Percentiles rank a stretch among this genome's conserved stretches.
phyloP scores from a whole-genome alignment of 2,329 filamentous ascomycete species.

The Whalleya microplaca region DNA sequence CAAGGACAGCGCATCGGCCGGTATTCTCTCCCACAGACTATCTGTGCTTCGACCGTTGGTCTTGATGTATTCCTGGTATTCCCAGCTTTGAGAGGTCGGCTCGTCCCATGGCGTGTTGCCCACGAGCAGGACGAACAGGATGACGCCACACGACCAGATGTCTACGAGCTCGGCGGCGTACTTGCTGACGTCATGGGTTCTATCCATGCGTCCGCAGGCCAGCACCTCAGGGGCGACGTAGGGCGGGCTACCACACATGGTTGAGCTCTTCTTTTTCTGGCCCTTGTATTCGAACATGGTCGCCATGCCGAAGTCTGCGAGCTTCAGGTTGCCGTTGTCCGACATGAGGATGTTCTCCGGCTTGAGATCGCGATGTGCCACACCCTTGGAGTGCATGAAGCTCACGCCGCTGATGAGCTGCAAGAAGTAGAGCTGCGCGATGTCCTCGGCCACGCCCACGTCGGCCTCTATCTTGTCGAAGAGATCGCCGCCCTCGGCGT shows the following conservation, averaged over 20 bases:
- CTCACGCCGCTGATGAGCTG: conserved; percentile 89
- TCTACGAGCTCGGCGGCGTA: conserved; percentile 84
- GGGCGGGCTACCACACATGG: conserved; percentile 92
- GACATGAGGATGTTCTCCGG: conserved; percentile 95
- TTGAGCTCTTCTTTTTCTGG: conserved; percentile 77
- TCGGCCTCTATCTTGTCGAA: conserved; percentile 99
- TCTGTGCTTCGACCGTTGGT: conserved; percentile 82
- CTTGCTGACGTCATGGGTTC: conserved; percentile 55
- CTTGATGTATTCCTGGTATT: conserved; percentile 85
- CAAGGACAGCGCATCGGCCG: conserved; percentile 74
- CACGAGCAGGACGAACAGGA: conserved; percentile 93
- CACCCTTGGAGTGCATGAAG: conserved; percentile 95
- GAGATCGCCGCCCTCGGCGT: conserved; percentile 90
- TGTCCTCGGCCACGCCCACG: conserved; percentile 89
- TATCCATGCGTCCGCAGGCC: conserved; percentile 52
- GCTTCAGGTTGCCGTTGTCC: conserved; percentile 82
- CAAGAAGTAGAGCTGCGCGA: conserved; percentile 94
- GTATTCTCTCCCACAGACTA: conserved; percentile 81
- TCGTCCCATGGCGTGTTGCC: conserved; percentile 99
- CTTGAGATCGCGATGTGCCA: conserved; percentile 89
- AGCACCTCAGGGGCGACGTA: conserved; percentile 96
- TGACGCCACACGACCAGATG: conserved; percentile 96
- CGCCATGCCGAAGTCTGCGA: conserved; percentile 95
- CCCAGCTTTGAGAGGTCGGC: conserved; percentile 82
- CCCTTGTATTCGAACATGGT: conserved; percentile 92